Evolutionary conservation across 352 stramenopile genomes (phyloP).

Genomic region (Phytophthora foliorum): DNA sequence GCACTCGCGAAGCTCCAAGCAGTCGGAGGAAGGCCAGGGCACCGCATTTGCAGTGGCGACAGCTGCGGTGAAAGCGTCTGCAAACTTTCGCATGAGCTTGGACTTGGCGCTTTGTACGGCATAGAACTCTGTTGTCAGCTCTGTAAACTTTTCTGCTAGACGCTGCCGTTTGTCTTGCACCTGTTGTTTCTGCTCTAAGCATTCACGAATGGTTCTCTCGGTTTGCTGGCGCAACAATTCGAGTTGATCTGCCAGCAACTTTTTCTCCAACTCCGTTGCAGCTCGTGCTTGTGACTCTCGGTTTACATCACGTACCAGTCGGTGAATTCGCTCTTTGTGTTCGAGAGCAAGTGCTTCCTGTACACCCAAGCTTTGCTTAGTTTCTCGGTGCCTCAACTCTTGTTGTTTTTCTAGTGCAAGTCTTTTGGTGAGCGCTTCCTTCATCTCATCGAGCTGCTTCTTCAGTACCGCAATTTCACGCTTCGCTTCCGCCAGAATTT

Average conservation of each 20-base stretch:
- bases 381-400: constrained; percentile 51
- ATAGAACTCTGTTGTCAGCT: constrained; percentile 52
- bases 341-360: constrained; percentile 51
- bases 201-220: constrained; percentile 43
- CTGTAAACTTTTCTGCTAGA: constrained; percentile 39
- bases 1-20: constrained; percentile 61
- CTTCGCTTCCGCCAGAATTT: constrained; percentile 26
- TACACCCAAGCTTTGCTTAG: constrained; percentile 37
- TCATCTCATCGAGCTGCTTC: constrained; percentile 58
- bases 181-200: constrained; percentile 45
- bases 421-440: constrained; percentile 45
- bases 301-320: constrained; percentile 62
- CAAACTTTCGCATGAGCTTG: constrained; percentile 52
- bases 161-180: constrained; percentile 46
- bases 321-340: constrained; percentile 65
- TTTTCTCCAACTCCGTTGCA: constrained; percentile 60
- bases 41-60: constrained; percentile 5
- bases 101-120: constrained; percentile 56
- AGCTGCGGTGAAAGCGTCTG: constrained; percentile 34
- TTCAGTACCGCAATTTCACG: constrained; percentile 46
- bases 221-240: constrained; percentile 50
- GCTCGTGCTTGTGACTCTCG: constrained; percentile 56
- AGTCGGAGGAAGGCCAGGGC: constrained; percentile 20
- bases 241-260: constrained; percentile 55
- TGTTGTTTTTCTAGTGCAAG: constrained; percentile 50